Evolutionary conservation across 306 rosid genomes (phyloP).

Genomic region (Betula pendula): DNA sequence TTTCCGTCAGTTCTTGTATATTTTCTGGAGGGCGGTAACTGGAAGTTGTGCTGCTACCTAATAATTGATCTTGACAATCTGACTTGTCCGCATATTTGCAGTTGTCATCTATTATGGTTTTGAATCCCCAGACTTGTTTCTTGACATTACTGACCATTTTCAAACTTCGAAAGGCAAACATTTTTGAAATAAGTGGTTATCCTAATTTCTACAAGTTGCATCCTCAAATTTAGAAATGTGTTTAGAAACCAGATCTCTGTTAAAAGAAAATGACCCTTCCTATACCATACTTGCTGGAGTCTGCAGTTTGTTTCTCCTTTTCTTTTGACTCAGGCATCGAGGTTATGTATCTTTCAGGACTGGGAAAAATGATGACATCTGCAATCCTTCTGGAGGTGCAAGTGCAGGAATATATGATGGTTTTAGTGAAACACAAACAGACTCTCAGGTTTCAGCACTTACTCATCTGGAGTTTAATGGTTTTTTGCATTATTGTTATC

Average conservation of each 20-base stretch:
- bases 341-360: slow-evolving; percentile 31
- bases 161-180: not conserved
- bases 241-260: not conserved
- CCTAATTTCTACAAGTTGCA: not conserved
- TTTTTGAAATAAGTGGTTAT: not conserved
- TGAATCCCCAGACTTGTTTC: not conserved
- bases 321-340: slow-evolving; percentile 28
- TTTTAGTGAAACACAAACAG: slow-evolving; percentile 91
- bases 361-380: slow-evolving; percentile 49
- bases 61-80: not conserved
- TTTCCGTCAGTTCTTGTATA: not conserved
- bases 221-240: not conserved
- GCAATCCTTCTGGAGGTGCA: slow-evolving; percentile 43
- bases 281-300: not conserved
- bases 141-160: not conserved
- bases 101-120: no score
- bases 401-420: slow-evolving; percentile 54
- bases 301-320: not conserved
- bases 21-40: not conserved
- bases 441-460: slow-evolving; percentile 74
- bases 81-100: not conserved
- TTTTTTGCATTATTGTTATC: slow-evolving; percentile 5
- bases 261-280: not conserved
- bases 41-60: not conserved
- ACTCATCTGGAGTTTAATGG: slow-evolving; percentile 16